Base-by-base conservation (phyloP, 164 flowering plant genomes). In the Annona cherimola region DNA sequence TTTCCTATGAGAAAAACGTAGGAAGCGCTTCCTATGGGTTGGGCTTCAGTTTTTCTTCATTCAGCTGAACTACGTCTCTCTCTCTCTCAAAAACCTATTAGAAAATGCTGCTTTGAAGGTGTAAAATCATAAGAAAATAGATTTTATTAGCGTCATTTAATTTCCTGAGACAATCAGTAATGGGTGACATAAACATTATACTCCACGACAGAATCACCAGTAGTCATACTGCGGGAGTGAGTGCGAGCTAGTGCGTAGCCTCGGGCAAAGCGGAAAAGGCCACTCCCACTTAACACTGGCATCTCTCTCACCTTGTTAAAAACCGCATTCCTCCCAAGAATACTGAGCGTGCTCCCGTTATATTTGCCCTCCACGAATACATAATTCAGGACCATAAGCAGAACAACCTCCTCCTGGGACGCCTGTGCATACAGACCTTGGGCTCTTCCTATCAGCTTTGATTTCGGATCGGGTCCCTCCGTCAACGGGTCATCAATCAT, bases 401-500 rank as follows among this genome's bases (percentile, higher is more conserved):
- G 67, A 14, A 69, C 78, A 1, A 74, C 3, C 14, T 74, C 75
- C 7, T 65, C 43, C 26, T 74, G 67, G 2, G 76, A 66, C 3
- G 80, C 82, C 26, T 57, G 44, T 1, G 75, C 76, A 45, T 81
- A 81, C 5, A 81, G 35, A n/a, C 84, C 84, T 39, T 81, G 84
- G 0, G 84, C 84, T 46, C 78, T 41, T 35, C 82, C 84, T 8
- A 81, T 57, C 3, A 72, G 63, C 69, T 76, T 76, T 5, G 84
- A 81, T 44, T 42, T 69, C 41, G 45, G 9, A 0, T 76, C 42
- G 11, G 83, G 79, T 2, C 79, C 75, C 8, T 18, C 70, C 1
- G 84, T 81, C n/a, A 81, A 60, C 3, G 75, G 80, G 75, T 81
- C 71, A 65, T 79, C 82, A 59, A 81, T 74, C 80, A 81, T 67